Base-by-base conservation (phyloP, 2,329 filamentous ascomycete species). In the Curvularia spicifera region DNA sequence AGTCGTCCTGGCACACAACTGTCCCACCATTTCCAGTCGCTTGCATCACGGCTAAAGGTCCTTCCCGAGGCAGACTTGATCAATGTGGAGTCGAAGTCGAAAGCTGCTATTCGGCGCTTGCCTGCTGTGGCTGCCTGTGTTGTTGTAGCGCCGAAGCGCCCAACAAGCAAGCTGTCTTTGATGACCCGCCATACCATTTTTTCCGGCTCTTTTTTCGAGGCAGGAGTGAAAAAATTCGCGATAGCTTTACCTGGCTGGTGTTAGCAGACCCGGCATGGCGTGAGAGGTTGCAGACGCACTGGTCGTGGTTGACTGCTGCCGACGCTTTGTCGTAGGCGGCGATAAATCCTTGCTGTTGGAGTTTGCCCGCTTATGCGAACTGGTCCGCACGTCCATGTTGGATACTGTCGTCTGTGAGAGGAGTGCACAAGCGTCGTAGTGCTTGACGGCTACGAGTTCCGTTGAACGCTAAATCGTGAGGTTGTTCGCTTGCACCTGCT, bases 1-100 rank as follows among this genome's bases (percentile, higher is more conserved):
- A 99, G 76, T 51, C 80, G 85, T 0, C 76, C 78, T 0, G 92
- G 91, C 0, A 98, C 90, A 18, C 79, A 82, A 13, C 78, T 68
- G 74, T 96, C 81, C 92, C 93, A 98, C 95, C 95, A 99, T 75
- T 91, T 92, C 95, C 95, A 99, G 73, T 98, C 94, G 4, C 82
- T 81, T 0, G 88, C 85, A 64, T 87, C 85, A 51, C 84, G 84
- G 2, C 87, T 84, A 70, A 94, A 94, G 50, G 85, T 89, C 77
- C 91, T 95, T 7, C 93, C 93, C 0, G 93, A 96, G 4, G 87
- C 83, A 0, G 92, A 90, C 1, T 82, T 82, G 61, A 99, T 92
- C 33, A 99, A 79, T 0, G 95, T 99, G 7, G 91, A 95, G 74
- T 99, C 95, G 53, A 79, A 76, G 52, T 79, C 77, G 56, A 79